Percentiles rank a stretch among this genome's conserved stretches.
These are phyloP conservation scores for Pseudophaeomoniella oleicola DNA, from an alignment of 2,329 filamentous ascomycete species.

Conservation along the genomic window DNA sequence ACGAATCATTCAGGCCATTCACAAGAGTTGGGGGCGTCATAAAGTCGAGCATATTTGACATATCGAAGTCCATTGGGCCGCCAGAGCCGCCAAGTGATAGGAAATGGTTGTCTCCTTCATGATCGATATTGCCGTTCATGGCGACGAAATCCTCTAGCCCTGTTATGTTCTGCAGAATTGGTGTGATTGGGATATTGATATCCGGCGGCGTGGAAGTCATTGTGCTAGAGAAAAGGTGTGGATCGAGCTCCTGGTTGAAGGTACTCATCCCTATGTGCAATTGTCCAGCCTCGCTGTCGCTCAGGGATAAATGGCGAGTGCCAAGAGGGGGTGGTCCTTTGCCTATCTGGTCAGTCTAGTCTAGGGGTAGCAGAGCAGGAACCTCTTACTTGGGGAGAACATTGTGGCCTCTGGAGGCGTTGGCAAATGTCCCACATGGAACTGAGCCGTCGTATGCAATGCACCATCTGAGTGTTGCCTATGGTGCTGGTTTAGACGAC, in stretches of 20 bases:
- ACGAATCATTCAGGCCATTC: conserved; percentile 10
- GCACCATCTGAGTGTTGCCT: conserved; percentile 10
- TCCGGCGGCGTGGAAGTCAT: conserved; percentile 10
- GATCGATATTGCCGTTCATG: conserved; percentile 9
- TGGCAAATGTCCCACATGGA: conserved; percentile 7
- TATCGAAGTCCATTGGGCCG: conserved; percentile 12
- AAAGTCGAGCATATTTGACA: conserved; percentile 10
- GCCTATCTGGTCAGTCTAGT: too few relatives aligned
- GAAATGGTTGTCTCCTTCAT: conserved; percentile 11
- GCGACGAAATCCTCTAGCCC: conserved; percentile 12
- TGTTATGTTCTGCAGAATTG: conserved; percentile 12
- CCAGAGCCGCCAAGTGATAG: conserved; percentile 9
- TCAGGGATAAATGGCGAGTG: neutral
- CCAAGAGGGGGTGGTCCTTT: neutral
- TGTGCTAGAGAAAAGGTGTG: neutral
- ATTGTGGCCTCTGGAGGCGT: neutral
- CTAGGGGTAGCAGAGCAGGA: too few relatives aligned
- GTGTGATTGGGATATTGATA: conserved; percentile 10
- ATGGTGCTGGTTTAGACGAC: conserved; percentile 9
- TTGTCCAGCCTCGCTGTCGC: neutral
- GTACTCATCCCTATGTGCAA: neutral
- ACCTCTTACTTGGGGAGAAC: neutral
- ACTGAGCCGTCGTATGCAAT: conserved; percentile 9
- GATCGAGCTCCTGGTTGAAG: neutral
- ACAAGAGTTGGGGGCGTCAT: conserved; percentile 11